Conservation (phyloP, 1,139 yeast genomes). For the Saccharomycopsis hybrid region DNA sequence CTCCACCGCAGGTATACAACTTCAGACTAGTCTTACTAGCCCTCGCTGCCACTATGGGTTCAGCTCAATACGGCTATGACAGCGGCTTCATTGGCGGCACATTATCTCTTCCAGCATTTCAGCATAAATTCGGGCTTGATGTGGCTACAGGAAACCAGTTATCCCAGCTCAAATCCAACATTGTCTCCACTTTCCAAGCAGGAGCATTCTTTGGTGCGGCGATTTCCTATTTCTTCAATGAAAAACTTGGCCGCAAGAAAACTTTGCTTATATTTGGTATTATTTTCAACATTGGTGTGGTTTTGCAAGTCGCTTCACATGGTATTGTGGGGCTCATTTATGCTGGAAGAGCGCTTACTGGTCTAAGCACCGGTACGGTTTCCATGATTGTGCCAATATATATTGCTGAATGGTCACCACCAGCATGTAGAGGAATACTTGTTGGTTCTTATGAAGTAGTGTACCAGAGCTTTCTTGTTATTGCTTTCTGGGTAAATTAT, state of each 20-base stretch:
- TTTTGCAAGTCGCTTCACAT: slow-evolving; percentile 29
- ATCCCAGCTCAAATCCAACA: slow-evolving; percentile 28
- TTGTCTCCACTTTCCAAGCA: slow-evolving; percentile 42
- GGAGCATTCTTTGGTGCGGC: slow-evolving; percentile 45
- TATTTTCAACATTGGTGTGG: slow-evolving; percentile 40
- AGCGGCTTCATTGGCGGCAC: slow-evolving; percentile 43
- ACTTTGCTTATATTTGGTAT: slow-evolving; percentile 35
- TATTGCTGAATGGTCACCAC: slow-evolving; percentile 31
- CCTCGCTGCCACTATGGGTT: slow-evolving; percentile 24
- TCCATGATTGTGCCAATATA: slow-evolving; percentile 33
- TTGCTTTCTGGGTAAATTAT: slow-evolving; percentile 32
- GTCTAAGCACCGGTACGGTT: slow-evolving; percentile 33
- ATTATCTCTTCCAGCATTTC: slow-evolving; percentile 35
- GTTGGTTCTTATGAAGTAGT: slow-evolving; percentile 35
- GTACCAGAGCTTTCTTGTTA: slow-evolving; percentile 36
- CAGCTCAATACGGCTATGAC: slow-evolving; percentile 34
- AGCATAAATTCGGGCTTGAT: slow-evolving; percentile 32
- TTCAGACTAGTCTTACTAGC: slow-evolving; percentile 26
- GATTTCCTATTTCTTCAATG: slow-evolving; percentile 36
- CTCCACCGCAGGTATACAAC: slow-evolving; percentile 28
- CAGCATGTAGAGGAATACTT: slow-evolving; percentile 24
- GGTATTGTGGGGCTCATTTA: slow-evolving; percentile 32
- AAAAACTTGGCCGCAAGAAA: slow-evolving; percentile 35
- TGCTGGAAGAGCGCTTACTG: slow-evolving; percentile 34
- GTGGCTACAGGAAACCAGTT: slow-evolving; percentile 14